Evolutionary conservation across 768 basidiomycete genomes (phyloP).

Genomic region (Boletus vermiculosoides): DNA sequence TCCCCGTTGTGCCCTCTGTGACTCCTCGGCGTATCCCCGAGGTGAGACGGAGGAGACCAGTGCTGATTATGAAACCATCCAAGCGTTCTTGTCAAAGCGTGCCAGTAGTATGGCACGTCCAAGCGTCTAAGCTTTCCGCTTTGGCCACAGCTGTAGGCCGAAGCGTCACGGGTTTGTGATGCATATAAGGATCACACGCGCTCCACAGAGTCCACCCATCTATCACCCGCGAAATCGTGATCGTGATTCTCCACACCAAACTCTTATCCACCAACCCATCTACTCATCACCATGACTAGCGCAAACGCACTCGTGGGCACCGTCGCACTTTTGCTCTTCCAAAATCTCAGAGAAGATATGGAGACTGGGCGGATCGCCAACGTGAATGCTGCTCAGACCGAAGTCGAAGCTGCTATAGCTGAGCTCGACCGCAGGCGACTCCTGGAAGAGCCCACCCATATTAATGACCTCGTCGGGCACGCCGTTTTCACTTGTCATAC

Average conservation of each 20-base stretch:
- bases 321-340: constrained; percentile 10
- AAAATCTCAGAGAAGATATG: constrained; percentile 10
- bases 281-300: constrained; percentile 7
- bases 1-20: not conserved
- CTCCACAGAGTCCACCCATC: constrained; percentile 5
- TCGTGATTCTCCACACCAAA: not conserved
- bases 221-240: not conserved
- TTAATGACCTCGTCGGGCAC: constrained; percentile 8
- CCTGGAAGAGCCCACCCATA: not conserved
- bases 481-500: not conserved
- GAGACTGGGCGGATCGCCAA: constrained; percentile 10
- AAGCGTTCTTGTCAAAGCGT: constrained; percentile 13
- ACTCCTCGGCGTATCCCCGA: not conserved
- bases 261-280: not conserved
- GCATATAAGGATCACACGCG: constrained; percentile 10
- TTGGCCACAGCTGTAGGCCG: constrained; percentile 12
- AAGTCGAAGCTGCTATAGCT: constrained; percentile 12
- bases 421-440: constrained; percentile 1
- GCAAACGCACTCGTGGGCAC: not conserved
- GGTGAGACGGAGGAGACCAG: constrained; percentile 8
- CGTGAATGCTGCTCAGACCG: constrained; percentile 1
- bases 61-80: constrained; percentile 7
- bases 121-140: constrained; percentile 14
- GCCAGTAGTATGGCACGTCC: constrained; percentile 6
- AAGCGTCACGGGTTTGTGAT: not conserved